Evolutionary conservation across 257 asterid genomes (phyloP).

Genomic region (Solanum sejunctum): DNA sequence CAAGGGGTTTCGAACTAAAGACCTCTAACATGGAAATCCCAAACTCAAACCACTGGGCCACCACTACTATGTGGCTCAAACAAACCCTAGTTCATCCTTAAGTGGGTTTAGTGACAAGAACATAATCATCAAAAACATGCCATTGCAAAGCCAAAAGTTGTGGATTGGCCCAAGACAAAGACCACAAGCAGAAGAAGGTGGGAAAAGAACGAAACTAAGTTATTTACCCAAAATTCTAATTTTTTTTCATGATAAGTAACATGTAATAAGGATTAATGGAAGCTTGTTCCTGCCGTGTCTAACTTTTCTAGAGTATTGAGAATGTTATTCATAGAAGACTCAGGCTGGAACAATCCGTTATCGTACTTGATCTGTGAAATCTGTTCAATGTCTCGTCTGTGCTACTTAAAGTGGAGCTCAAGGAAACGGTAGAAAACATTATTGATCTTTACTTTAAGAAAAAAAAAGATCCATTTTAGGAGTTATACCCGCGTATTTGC

Average conservation of each 20-base stretch:
- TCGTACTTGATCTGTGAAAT: neutral
- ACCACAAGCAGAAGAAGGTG: neutral
- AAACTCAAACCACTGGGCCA: too few relatives aligned
- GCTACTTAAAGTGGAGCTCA: neutral
- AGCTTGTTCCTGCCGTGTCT: neutral
- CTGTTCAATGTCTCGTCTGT: neutral
- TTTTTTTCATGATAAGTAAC: neutral
- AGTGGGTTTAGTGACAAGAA: neutral
- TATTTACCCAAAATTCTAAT: neutral
- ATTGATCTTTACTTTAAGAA: neutral
- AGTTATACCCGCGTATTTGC: constrained; percentile 79
- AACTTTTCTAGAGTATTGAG: neutral
- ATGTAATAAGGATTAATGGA: neutral
- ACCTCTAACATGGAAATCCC: too few relatives aligned
- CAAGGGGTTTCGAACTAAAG: too few relatives aligned
- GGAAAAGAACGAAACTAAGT: neutral
- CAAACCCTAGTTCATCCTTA: neutral
- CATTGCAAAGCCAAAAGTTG: neutral
- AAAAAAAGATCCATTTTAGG: neutral
- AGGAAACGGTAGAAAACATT: neutral
- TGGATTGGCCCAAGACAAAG: neutral
- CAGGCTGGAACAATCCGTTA: neutral
- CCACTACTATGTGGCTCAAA: neutral
- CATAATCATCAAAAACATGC: neutral
- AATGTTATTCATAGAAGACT: neutral